Evolutionary conservation across 108 stramenopile genomes (phyloP), one percentile per base, ranked within the genome.

Genomic region (Cylindrotheca closterium): DNA sequence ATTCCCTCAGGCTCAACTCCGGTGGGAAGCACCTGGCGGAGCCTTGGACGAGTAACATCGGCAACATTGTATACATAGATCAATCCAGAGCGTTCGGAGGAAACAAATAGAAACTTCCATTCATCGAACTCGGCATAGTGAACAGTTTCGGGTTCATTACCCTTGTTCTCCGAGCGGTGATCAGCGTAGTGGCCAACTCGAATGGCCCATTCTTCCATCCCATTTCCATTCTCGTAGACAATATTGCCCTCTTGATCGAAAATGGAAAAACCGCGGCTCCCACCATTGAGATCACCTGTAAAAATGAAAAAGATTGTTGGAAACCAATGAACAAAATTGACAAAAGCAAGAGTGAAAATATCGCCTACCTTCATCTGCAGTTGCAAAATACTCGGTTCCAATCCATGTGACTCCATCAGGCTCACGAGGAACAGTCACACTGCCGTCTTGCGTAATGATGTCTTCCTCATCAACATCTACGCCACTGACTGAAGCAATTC

Each of bases 341-440:
- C n/a, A n/a, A n/a, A n/a, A n/a, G n/a, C n/a, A n/a, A n/a, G n/a
- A n/a, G n/a, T n/a, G n/a, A n/a, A n/a, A n/a, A n/a, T n/a, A n/a
- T 51, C n/a, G n/a, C n/a, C n/a, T n/a, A n/a, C 88, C 85, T 55
- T 89, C 85, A 47, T 89, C 69, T 42, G 88, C 88, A 5, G 80
- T 76, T 4, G 71, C 80, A 32, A 82, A 84, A 67, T 75, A 84
- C 2, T 65, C 57, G 22, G 60, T 81, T 47, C 60, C 79, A 48
- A 83, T 73, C 82, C 82, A 89, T 10, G 70, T 67, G 22, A 81
- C 78, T 31, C 80, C 82, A 66, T 89, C 88, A 0, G 88, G 80
- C 71, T 89, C 88, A 18, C 84, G 74, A 19, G 59, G 60, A 10
- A 74, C 29, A 12, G 63, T 58, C 19, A 74, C 33, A 3, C 62